A percentile compares a stretch with the other conserved stretches of the same genome.
phyloP scores from a whole-genome alignment of 2,329 filamentous ascomycete species.

The Beauveria medogensis region DNA sequence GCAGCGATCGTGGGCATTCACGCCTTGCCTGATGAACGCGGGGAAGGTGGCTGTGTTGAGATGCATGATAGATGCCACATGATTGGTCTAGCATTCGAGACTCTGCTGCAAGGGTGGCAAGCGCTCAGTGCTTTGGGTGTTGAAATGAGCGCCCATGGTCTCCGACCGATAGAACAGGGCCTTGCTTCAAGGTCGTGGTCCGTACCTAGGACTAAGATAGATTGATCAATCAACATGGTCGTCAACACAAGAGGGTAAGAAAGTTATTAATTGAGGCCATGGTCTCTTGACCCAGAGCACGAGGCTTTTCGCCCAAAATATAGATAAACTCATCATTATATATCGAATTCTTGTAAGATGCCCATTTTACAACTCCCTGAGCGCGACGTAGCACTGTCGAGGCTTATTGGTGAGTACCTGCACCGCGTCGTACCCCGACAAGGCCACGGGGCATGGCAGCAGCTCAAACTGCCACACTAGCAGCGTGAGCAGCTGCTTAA shows the following conservation, averaged over 20 bases:
- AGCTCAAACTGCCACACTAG: slow-evolving; percentile 9
- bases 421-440: slow-evolving; percentile 4
- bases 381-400: slow-evolving; percentile 1
- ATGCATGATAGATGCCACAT: background rate
- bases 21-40: background rate
- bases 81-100: background rate
- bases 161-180: background rate
- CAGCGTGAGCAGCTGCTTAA: slow-evolving; percentile 7
- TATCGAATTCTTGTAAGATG: too few species aligned
- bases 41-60: background rate
- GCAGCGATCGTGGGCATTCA: background rate
- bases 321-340: too few species aligned
- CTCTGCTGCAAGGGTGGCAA: background rate
- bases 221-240: too few species aligned
- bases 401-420: slow-evolving; percentile 8
- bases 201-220: too few species aligned
- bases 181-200: background rate
- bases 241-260: too few species aligned
- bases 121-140: background rate
- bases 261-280: too few species aligned
- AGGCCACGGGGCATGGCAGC: background rate
- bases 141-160: background rate
- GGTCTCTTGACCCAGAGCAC: too few species aligned
- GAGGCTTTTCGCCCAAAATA: too few species aligned
- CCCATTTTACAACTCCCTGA: background rate